Percentiles rank a stretch among this genome's conserved stretches.
phyloP scores from a whole-genome alignment of 495 filamentous ascomycete genomes.

The Penicillium egyptiacum region DNA sequence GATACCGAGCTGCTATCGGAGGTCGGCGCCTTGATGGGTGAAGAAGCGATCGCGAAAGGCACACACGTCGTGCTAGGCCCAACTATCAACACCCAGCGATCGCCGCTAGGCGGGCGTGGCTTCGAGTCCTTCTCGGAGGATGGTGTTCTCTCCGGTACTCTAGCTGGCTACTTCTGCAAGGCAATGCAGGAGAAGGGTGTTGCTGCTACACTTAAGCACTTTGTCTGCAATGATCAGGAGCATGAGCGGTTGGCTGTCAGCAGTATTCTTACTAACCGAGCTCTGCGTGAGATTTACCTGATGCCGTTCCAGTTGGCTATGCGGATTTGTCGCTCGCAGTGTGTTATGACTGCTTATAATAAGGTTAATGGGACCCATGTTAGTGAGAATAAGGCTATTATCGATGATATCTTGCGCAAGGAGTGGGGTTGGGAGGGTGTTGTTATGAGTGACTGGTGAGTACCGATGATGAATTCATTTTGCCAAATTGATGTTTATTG shows the following conservation, averaged over 20 bases:
- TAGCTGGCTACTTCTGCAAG: conserved; percentile 64
- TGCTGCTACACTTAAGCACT: conserved; percentile 75
- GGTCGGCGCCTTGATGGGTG: conserved; percentile 62
- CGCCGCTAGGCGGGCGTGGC: conserved; percentile 72
- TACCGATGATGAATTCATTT: not conserved
- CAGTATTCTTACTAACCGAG: conserved; percentile 65
- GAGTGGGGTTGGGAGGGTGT: conserved; percentile 73
- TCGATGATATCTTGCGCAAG: conserved; percentile 63
- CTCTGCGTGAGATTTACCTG: conserved; percentile 75
- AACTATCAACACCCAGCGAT: conserved; percentile 76
- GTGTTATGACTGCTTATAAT: conserved; percentile 77
- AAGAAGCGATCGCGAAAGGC: conserved; percentile 69
- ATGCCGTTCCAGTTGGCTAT: conserved; percentile 72
- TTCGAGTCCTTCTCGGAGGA: conserved; percentile 84
- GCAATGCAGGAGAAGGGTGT: conserved; percentile 72
- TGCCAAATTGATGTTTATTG: conserved; percentile 4
- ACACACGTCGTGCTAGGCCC: conserved; percentile 71
- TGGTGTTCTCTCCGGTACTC: conserved; percentile 65
- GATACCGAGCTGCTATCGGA: conserved; percentile 60
- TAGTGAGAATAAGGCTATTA: conserved; percentile 61
- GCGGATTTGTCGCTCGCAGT: conserved; percentile 60
- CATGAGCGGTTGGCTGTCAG: conserved; percentile 67
- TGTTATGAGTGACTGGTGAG: conserved; percentile 72
- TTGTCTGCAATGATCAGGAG: conserved; percentile 80
- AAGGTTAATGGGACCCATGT: conserved; percentile 71